These are phyloP conservation scores for Fusarium acutatum DNA, from an alignment of 2,329 filamentous ascomycete genomes.

Conservation along the genomic window DNA sequence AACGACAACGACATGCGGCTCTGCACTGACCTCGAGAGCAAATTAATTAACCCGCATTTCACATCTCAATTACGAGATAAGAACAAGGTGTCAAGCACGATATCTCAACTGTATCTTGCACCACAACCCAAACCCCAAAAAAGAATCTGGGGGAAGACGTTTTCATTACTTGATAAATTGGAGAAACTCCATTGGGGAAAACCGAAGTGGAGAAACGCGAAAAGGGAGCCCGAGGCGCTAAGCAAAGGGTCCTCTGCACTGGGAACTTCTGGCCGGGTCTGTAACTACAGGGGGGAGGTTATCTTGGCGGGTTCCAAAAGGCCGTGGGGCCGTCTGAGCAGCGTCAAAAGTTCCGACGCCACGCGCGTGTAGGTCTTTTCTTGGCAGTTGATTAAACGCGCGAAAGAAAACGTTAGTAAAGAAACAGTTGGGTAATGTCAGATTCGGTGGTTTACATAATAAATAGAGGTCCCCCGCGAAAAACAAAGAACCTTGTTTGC, in stretches of 20 bases:
- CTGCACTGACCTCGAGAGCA: neutral
- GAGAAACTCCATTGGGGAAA: neutral
- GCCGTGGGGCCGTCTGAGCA: constrained; percentile 11
- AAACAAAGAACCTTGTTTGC: constrained; percentile 6
- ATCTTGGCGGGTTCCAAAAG: constrained; percentile 27
- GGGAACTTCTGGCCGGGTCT: constrained; percentile 12
- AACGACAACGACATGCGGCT: constrained; percentile 1
- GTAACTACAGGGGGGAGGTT: neutral
- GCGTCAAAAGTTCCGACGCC: constrained; percentile 29
- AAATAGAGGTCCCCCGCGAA: constrained; percentile 7
- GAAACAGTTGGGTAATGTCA: neutral
- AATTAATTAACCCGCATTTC: neutral
- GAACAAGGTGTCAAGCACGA: constrained; percentile 16
- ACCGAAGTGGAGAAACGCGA: neutral
- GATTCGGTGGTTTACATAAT: constrained; percentile 5
- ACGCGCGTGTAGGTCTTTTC: constrained; percentile 8
- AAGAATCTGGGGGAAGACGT: constrained; percentile 23
- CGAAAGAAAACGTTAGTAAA: neutral
- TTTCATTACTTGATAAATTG: constrained; percentile 21
- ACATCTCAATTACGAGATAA: constrained; percentile 1
- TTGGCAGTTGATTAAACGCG: constrained; percentile 13
- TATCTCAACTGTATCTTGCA: constrained; percentile 12
- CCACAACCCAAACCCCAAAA: neutral
- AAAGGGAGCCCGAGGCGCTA: constrained; percentile 12
- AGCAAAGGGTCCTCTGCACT: constrained; percentile 31